phyloP scores from a whole-genome alignment of 805 yeast genomes.

The baker's yeast (Saccharomyces cerevisiae) region DNA sequence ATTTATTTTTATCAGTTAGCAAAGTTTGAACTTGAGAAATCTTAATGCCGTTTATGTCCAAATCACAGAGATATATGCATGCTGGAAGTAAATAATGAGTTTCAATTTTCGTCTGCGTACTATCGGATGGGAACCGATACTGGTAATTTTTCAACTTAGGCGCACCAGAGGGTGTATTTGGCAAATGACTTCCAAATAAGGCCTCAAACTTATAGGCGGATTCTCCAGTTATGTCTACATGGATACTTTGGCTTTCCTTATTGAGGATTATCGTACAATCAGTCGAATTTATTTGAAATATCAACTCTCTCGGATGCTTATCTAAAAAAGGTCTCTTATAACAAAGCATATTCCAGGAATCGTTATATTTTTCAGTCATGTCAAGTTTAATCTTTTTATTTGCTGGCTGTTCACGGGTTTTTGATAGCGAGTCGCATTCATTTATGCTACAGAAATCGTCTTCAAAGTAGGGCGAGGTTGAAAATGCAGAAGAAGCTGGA shows the following conservation, averaged over 20 bases:
- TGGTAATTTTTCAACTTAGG: slow-evolving; percentile 5
- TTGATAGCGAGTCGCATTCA: neutral
- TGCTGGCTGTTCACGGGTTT: slow-evolving; percentile 7
- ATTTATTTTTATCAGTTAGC: slow-evolving; percentile 7
- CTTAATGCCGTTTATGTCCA: slow-evolving; percentile 9
- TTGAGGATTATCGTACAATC: slow-evolving; percentile 29
- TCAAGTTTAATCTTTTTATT: slow-evolving; percentile 11
- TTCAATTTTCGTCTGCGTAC: neutral
- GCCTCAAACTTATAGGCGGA: slow-evolving; percentile 12
- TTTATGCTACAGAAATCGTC: neutral
- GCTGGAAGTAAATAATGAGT: slow-evolving; percentile 15
- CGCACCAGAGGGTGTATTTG: neutral
- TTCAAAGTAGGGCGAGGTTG: neutral
- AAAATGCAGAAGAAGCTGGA: neutral
- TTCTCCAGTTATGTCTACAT: slow-evolving; percentile 15
- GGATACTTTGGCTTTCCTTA: slow-evolving; percentile 20
- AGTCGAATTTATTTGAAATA: slow-evolving; percentile 35
- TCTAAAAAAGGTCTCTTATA: slow-evolving; percentile 45
- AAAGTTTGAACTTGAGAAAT: slow-evolving; percentile 1
- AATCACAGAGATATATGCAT: slow-evolving; percentile 14
- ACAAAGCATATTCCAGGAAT: slow-evolving; percentile 16
- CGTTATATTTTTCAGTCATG: neutral
- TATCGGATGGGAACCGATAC: slow-evolving; percentile 2
- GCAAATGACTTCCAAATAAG: slow-evolving; percentile 8
- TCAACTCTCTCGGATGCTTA: slow-evolving; percentile 30